These are phyloP conservation scores for Fusarium buxicola DNA, from an alignment of 2,329 filamentous ascomycete genomes.

Conservation along the genomic window DNA sequence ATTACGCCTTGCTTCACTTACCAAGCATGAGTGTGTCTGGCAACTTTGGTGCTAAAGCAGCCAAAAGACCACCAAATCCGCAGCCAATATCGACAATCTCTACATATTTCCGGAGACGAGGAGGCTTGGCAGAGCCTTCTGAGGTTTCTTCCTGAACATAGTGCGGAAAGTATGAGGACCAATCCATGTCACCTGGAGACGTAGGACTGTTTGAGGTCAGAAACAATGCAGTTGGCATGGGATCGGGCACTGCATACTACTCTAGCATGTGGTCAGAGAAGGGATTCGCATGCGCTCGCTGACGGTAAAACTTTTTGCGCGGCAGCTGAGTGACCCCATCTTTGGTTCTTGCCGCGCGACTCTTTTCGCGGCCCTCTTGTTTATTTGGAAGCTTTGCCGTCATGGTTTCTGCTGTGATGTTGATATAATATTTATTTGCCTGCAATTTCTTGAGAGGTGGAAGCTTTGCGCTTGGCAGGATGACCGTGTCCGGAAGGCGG, in stretches of 20 bases:
- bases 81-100: slow-evolving; percentile 98
- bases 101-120: slow-evolving; percentile 69
- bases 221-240: background rate
- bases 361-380: slow-evolving; percentile 73
- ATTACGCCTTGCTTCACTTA: slow-evolving; percentile 52
- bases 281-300: slow-evolving; percentile 96
- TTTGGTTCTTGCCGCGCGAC: slow-evolving; percentile 66
- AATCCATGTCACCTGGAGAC: slow-evolving; percentile 88
- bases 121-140: slow-evolving; percentile 45
- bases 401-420: slow-evolving; percentile 27
- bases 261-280: slow-evolving; percentile 92
- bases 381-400: slow-evolving; percentile 60
- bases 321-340: slow-evolving; percentile 74
- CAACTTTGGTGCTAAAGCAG: slow-evolving; percentile 84
- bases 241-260: slow-evolving; percentile 70
- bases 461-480: slow-evolving; percentile 32
- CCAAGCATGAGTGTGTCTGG: slow-evolving; percentile 87
- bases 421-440: slow-evolving; percentile 6
- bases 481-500: slow-evolving; percentile 44
- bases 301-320: slow-evolving; percentile 95
- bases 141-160: slow-evolving; percentile 64
- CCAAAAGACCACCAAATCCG: slow-evolving; percentile 90
- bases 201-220: slow-evolving; percentile 69
- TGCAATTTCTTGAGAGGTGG: slow-evolving; percentile 31
- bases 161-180: slow-evolving; percentile 84